Evolutionary conservation across 352 stramenopile genomes (phyloP).

Genomic region (Blastocystis sp.): DNA sequence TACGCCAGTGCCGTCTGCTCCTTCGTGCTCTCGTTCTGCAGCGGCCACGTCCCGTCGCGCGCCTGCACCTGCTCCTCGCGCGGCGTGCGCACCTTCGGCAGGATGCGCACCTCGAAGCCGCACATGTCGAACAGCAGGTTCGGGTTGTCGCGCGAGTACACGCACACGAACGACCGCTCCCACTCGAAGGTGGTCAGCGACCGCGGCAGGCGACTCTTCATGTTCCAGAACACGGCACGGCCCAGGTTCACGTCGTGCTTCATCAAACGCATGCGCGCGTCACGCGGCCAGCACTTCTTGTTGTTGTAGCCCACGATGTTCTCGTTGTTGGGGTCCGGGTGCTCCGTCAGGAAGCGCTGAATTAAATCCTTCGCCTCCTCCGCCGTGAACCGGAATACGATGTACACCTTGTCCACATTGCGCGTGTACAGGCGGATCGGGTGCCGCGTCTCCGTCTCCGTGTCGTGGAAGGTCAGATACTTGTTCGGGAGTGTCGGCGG

Average conservation of each 20-base stretch:
- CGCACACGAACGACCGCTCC: constrained; percentile 98
- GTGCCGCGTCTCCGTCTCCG: constrained; percentile 90
- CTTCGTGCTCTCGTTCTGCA: constrained; percentile 99
- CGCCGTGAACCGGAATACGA: constrained; percentile 95
- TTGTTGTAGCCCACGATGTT: constrained; percentile 99
- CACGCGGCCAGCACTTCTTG: constrained; percentile 99
- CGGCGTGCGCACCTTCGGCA: constrained; percentile 85
- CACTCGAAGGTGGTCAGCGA: constrained; percentile 98
- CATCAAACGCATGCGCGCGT: constrained; percentile 97
- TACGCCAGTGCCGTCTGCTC: constrained; percentile 97
- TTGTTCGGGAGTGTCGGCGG: constrained; percentile 94
- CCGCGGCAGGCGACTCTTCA: constrained; percentile 96
- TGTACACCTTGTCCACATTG: constrained; percentile 99
- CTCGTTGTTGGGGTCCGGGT: constrained; percentile 99
- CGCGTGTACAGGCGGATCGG: constrained; percentile 98
- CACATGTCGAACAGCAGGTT: constrained; percentile 99
- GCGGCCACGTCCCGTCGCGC: constrained; percentile 97
- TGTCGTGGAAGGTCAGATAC: constrained; percentile 96
- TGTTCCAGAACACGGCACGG: constrained; percentile 98
- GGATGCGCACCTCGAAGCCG: constrained; percentile 94
- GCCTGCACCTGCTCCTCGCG: constrained; percentile 86
- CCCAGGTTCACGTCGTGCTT: constrained; percentile 99
- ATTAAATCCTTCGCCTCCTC: constrained; percentile 97
- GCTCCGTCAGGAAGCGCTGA: constrained; percentile 92
- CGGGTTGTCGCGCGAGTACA: constrained; percentile 99